Conservation (phyloP, 163 green algal genomes). For the Volvox carteri region DNA sequence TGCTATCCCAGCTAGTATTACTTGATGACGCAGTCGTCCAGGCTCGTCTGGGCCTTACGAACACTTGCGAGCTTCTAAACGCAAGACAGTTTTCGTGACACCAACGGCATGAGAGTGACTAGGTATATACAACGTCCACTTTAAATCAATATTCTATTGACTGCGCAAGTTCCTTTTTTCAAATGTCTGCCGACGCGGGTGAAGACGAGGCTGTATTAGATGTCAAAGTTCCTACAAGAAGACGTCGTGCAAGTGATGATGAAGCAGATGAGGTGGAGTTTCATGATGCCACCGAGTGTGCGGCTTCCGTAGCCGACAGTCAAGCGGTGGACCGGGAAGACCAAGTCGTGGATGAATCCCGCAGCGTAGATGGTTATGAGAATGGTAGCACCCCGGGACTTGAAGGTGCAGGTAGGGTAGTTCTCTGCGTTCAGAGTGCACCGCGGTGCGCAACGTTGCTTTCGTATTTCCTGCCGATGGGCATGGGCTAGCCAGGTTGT, state of each 20-base stretch:
- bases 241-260: conserved; percentile 45
- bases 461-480: neutral
- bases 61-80: too few species aligned
- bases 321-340: neutral
- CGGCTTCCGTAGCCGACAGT: conserved; percentile 29
- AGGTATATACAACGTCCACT: too few species aligned
- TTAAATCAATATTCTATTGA: too few species aligned
- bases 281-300: conserved; percentile 40
- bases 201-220: conserved; percentile 31
- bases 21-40: too few species aligned
- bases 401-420: neutral
- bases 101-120: too few species aligned
- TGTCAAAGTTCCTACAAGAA: conserved; percentile 16
- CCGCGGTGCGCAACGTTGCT: neutral
- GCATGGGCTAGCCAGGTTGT: neutral
- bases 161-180: too few species aligned
- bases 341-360: neutral
- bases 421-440: neutral
- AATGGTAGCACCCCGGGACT: neutral
- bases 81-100: too few species aligned
- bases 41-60: too few species aligned
- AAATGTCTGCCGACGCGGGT: neutral
- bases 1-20: too few species aligned
- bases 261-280: conserved; percentile 51
- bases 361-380: neutral